Evolutionary conservation across 768 basidiomycete species (phyloP), one percentile per base, ranked within the genome.

Genomic region (Suillus subaureus): DNA sequence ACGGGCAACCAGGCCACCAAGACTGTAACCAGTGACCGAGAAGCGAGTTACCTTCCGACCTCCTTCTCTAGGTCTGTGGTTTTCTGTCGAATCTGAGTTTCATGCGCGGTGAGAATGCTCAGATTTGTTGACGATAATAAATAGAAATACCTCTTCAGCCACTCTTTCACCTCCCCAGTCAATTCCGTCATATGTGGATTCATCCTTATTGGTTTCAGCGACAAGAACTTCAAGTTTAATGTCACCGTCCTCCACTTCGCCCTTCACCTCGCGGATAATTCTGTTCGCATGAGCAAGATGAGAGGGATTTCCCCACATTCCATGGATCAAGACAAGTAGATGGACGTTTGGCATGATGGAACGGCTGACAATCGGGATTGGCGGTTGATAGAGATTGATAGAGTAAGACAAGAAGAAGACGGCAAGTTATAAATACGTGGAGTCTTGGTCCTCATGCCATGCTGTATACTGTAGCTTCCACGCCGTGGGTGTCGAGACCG

Each of bases 111-210:
- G 23, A 71, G 64, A 47, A 51, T 11, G 6, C 6, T 42, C 47
- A 60, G 12, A 35, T 21, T 51, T 18, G 18, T 7, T 31, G 23
- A 12, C 51, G 21, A 31, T 31, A 23, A 6, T 35, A 35, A 12
- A 42, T 47, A 21, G 4, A 23, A 81, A 42, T 61, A 92, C 93
- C 86, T 96, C 94, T 66, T 88, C 79, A 4, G 92, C 87, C 42
- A 94, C 87, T 39, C 94, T 82, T 77, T 94, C 91, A 43, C 87
- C 90, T 65, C 92, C 89, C 86, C 91, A 91, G 72, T 94, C 93
- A 28, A 94, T 85, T 1, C 93, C 92, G 68, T 94, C 93, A 69
- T 93, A 94, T 1, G 91, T 93, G 12, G 83, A 83, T 35, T 87
- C 84, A 37, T 87, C 87, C 21, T 79, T 73, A 73, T 93, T 91